Conservation (phyloP, 176 grass and related monocot species). For the Aechmea fasciata region DNA sequence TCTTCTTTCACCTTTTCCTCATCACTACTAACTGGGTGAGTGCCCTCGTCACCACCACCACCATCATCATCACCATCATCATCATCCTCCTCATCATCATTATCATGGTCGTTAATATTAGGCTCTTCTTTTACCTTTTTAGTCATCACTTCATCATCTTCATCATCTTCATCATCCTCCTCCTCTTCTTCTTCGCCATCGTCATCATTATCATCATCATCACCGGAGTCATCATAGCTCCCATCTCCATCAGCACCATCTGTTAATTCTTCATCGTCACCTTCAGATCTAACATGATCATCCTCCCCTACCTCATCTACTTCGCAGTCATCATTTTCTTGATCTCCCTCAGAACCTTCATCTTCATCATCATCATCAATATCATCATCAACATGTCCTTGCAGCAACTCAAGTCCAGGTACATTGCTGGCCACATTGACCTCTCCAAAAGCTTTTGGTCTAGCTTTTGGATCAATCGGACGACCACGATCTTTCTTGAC, state of each 20-base stretch:
- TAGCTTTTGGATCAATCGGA: slow-evolving; percentile 64
- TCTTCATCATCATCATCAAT: slow-evolving; percentile 22
- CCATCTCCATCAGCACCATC: slow-evolving; percentile 28
- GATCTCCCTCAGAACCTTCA: slow-evolving; percentile 32
- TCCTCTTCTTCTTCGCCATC: slow-evolving; percentile 2
- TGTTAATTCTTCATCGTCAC: slow-evolving; percentile 29
- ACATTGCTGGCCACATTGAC: slow-evolving; percentile 51
- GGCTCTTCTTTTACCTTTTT: neutral
- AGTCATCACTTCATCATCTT: slow-evolving; percentile 2
- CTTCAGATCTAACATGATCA: slow-evolving; percentile 13
- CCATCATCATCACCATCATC: slow-evolving; percentile 31
- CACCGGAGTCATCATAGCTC: slow-evolving; percentile 31
- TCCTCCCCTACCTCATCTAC: slow-evolving; percentile 20
- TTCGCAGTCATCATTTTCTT: slow-evolving; percentile 22
- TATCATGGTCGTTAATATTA: neutral
- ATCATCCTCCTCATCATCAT: neutral
- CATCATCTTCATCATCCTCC: neutral
- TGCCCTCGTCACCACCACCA: slow-evolving; percentile 15
- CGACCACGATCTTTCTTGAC: slow-evolving; percentile 93
- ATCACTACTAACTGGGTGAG: neutral
- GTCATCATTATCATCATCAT: slow-evolving; percentile 17
- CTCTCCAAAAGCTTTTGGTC: slow-evolving; percentile 91
- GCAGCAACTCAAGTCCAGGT: slow-evolving; percentile 62
- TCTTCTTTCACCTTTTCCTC: slow-evolving; percentile 37
- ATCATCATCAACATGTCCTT: slow-evolving; percentile 23